Evolutionary conservation across 768 basidiomycete genomes (phyloP), one percentile per base, ranked within the genome.

Genomic region (Calocera viscosa): DNA sequence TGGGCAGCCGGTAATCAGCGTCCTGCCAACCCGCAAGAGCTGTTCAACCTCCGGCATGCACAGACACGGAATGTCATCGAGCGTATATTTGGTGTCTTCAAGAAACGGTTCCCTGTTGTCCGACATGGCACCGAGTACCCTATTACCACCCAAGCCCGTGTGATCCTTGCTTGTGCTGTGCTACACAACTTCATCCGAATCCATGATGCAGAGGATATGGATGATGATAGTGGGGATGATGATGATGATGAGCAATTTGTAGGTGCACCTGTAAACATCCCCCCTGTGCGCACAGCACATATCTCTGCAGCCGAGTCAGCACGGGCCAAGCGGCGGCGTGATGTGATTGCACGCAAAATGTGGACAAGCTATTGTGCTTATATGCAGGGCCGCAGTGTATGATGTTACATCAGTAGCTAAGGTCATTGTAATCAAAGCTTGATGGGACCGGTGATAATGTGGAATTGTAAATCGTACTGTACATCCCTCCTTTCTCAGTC

Each of bases 41-140:
- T 75, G 0, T 74, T 68, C 66, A 75, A 75, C 49, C 65, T 72
- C 10, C 68, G 71, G 1, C 74, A 75, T 71, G 68, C 72, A 8
- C 64, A 64, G 26, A 41, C 65, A 7, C 47, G 67, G 12, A 75
- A 75, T 68, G 69, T 74, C 10, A 69, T 75, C 43, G 74, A 75
- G 38, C 69, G 66, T 11, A 69, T 71, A 2, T 74, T 75, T 64
- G 72, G 72, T 19, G 64, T 72, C n/a, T 30, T 70, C 22, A 73
- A 74, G 67, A 64, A 65, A 17, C 66, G 66, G 19, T 69, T 64
- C 28, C 12, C 24, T 0, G 24, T 73, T 0, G 28, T 73, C 0
- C 63, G 67, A 1, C n/a, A 68, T 0, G 47, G 47, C 12, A 68
- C 66, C 2, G 70, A 71, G 38, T 69, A 71, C 10, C 40, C 47